phyloP scores from a whole-genome alignment of 1,284 basidiomycete genomes.

The Phellopilus nigrolimitatus region DNA sequence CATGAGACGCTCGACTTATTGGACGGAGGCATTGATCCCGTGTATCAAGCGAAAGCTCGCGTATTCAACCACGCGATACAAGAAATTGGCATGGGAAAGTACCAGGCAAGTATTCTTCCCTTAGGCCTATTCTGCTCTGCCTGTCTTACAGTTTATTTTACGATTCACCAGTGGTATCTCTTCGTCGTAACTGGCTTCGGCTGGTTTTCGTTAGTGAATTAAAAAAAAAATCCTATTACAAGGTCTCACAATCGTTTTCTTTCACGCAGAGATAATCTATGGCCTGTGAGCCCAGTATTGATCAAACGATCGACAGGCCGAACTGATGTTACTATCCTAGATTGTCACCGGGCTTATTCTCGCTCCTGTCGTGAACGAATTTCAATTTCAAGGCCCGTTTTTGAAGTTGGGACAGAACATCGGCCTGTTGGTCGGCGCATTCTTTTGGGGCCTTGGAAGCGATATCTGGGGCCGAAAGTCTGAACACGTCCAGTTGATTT shows the following conservation, averaged over 20 bases:
- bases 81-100: conserved; percentile 63
- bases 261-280: conserved; percentile 50
- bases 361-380: conserved; percentile 50
- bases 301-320: conserved; percentile 6
- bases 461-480: conserved; percentile 62
- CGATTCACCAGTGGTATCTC: conserved; percentile 38
- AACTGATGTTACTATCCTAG: conserved; percentile 26
- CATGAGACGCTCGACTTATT: conserved; percentile 15
- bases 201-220: conserved; percentile 56
- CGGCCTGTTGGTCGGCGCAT: conserved; percentile 60
- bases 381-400: conserved; percentile 47
- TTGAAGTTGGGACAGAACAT: conserved; percentile 52
- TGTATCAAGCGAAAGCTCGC: conserved; percentile 53
- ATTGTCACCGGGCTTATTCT: conserved; percentile 54
- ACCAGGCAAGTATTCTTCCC: conserved; percentile 44
- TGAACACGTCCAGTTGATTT: no score
- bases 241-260: not conserved
- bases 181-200: conserved; percentile 61
- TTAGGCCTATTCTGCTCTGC: not conserved
- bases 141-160: not conserved
- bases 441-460: conserved; percentile 60
- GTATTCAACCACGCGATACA: conserved; percentile 54
- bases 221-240: conserved; percentile 12
- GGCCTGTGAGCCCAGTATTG: conserved; percentile 44
- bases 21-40: conserved; percentile 45